Evolutionary conservation across 176 grass and related monocot genomes (phyloP).

Genomic region (Lolium multiflorum): DNA sequence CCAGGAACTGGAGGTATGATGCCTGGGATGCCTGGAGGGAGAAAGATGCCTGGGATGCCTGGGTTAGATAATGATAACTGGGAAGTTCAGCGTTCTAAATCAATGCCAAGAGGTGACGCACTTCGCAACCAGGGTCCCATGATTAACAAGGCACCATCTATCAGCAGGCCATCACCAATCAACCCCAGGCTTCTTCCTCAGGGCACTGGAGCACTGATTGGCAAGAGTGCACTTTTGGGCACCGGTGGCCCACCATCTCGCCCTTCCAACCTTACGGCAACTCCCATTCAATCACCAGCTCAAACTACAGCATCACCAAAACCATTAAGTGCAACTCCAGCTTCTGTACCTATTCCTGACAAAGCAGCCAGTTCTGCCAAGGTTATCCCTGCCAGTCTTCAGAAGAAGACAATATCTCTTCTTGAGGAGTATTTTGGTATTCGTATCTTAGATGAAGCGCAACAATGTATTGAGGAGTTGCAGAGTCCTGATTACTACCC

Average conservation of each 20-base stretch:
- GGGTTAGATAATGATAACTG: slow-evolving; percentile 87
- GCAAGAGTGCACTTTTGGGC: slow-evolving; percentile 80
- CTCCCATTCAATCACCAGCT: slow-evolving; percentile 28
- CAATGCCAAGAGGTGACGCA: slow-evolving; percentile 70
- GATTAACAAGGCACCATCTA: slow-evolving; percentile 49
- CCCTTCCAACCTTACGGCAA: slow-evolving; percentile 42
- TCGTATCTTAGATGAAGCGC: slow-evolving; percentile 85
- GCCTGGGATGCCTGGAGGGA: slow-evolving; percentile 94
- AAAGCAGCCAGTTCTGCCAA: slow-evolving; percentile 55
- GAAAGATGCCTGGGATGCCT: slow-evolving; percentile 99
- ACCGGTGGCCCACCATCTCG: slow-evolving; percentile 43
- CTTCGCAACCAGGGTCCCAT: slow-evolving; percentile 46
- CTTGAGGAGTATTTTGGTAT: slow-evolving; percentile 93
- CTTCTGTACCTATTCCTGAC: slow-evolving; percentile 35
- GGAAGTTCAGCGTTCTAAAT: slow-evolving; percentile 89
- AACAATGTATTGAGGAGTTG: slow-evolving; percentile 94
- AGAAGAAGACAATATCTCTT: slow-evolving; percentile 88
- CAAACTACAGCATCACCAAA: slow-evolving; percentile 54
- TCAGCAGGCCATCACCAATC: slow-evolving; percentile 53
- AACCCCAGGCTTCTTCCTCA: slow-evolving; percentile 83
- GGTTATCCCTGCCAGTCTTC: slow-evolving; percentile 51
- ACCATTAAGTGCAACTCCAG: slow-evolving; percentile 46
- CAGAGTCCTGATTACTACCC: slow-evolving; percentile 71
- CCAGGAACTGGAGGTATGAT: slow-evolving; percentile 92
- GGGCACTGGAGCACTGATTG: slow-evolving; percentile 67